Evolutionary conservation across 163 green algal genomes (phyloP), one percentile per base, ranked within the genome.

Genomic region (Chlamydomonas reinhardtii): DNA sequence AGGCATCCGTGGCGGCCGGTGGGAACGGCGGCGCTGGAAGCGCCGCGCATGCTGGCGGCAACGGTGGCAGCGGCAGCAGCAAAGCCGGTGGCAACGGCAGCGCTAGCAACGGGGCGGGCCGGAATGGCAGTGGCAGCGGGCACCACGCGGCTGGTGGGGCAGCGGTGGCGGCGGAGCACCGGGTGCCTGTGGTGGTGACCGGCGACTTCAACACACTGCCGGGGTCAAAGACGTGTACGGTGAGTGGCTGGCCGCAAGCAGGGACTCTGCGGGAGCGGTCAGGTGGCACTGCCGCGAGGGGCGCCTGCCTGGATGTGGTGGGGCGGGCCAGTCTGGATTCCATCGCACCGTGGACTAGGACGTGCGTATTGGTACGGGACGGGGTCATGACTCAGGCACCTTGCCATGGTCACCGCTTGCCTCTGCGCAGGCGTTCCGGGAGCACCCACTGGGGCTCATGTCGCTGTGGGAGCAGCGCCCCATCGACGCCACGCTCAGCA

Each of bases 161-260:
- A 32, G 32, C 16, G 65, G 61, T 8, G 70, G 68, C n/a, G 27
- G 3, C 0, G 25, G 20, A 73, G 4, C 56, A 29, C 19, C 12
- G 2, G 25, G 61, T 87, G n/a, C 76, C 89, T 6, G 89, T 96
- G 22, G 27, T 96, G n/a, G 68, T 96, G 22, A 91, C 89, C 29
- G 94, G 94, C 6, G 94, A 96, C 77, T 96, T 96, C 88, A 96
- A 96, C 84, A 89, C 92, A 9, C 88, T 88, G 27, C 93, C 92
- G 20, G 84, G 83, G 24, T 91, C 87, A 17, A 74, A 82, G 20
- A 90, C 94, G 15, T 91, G 88, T n/a, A 59, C 86, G 86, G 91
- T 95, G 75, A 12, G 83, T 37, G 22, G 59, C n/a, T n/a, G n/a
- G n/a, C n/a, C 56, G 56, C 56, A 64, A 48, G 8, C 39, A 48